Base-by-base conservation (phyloP, 1,284 basidiomycete genomes). In the Ustilago bromivora region DNA sequence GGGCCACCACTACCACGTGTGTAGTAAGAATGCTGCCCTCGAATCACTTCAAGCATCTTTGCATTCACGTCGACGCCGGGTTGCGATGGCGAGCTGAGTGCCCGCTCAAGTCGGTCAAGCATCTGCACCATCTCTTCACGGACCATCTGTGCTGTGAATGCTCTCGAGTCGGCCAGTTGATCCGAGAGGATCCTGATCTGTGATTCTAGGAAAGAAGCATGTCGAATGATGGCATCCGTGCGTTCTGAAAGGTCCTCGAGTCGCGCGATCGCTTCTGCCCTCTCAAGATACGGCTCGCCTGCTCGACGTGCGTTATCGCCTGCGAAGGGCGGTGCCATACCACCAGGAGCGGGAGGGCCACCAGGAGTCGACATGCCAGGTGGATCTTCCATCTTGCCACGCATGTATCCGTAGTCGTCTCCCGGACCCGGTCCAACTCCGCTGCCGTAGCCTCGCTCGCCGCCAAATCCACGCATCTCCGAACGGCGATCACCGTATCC, bases 161-260 rank as follows among this genome's bases (percentile, higher is more conserved):
- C 61, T 17, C 75, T 57, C 15, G 78, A 69, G n/a, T 80, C 75
- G 57, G 61, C 61, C 8, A 81, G 57, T 49, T 81, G 70, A 36
- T 81, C 78, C 10, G 79, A 72, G 12, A 83, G 66, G n/a, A 66
- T 66, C 17, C 81, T 73, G 36, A 84, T 66, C 47, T 84, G 78
- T 3, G 54, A 53, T 59, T 84, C 82, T 57, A 84, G 76, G 66
- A 82, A 84, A n/a, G 68, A 68, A 13, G 81, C 72, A 60, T 84
- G 82, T 19, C 82, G 75, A 55, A 84, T 84, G 59, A 84, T 80
- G 57, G 79, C 77, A 55, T 84, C 82, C 51, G 82, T 77, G n/a
- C 82, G 76, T 57, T 84, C 82, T 31, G 79, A 80, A 19, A 83
- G 65, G 55, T 83, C 82, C 43, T 81, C 77, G 49, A 82, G 64